A percentile compares a stretch with the other conserved stretches of the same genome.
These are phyloP conservation scores for Candida dajiaensis DNA, from an alignment of 805 yeast species.

Conservation along the genomic window DNA sequence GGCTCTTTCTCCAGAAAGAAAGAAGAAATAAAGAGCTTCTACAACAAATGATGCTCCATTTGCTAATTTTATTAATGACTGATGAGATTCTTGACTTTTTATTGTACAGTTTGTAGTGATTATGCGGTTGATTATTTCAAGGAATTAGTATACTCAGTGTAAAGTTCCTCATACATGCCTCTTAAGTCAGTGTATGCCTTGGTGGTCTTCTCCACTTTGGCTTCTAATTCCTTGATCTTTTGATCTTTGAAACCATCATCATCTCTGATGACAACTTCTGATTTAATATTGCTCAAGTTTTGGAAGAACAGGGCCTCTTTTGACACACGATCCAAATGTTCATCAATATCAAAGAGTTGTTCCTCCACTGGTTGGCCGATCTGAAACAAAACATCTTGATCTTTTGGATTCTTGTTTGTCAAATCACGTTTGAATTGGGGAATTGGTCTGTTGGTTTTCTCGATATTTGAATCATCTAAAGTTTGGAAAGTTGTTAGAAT, in stretches of 20 bases:
- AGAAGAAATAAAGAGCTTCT: constrained; percentile 1
- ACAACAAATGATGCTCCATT: background rate
- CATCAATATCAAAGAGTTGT: constrained; percentile 34
- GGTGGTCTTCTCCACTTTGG: constrained; percentile 43
- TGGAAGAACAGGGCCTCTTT: constrained; percentile 48
- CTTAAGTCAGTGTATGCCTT: constrained; percentile 55
- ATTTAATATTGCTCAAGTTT: constrained; percentile 34
- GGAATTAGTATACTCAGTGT: constrained; percentile 35
- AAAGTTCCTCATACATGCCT: constrained; percentile 53
- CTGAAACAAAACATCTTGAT: constrained; percentile 39
- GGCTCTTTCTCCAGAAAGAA: constrained; percentile 43
- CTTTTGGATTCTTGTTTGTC: constrained; percentile 32
- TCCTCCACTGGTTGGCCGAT: constrained; percentile 20
- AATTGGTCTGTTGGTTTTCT: constrained; percentile 32
- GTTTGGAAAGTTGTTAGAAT: constrained; percentile 11
- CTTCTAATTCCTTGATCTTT: constrained; percentile 34
- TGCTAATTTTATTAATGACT: background rate
- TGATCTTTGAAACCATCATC: constrained; percentile 19
- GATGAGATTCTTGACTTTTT: background rate
- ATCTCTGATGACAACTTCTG: constrained; percentile 28
- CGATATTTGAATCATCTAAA: constrained; percentile 5
- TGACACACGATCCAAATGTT: constrained; percentile 43
- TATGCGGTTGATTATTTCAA: background rate
- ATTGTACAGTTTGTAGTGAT: background rate
- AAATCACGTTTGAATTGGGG: constrained; percentile 63